Base-by-base conservation (phyloP, 108 stramenopile genomes). In the Conticribra weissflogii region DNA sequence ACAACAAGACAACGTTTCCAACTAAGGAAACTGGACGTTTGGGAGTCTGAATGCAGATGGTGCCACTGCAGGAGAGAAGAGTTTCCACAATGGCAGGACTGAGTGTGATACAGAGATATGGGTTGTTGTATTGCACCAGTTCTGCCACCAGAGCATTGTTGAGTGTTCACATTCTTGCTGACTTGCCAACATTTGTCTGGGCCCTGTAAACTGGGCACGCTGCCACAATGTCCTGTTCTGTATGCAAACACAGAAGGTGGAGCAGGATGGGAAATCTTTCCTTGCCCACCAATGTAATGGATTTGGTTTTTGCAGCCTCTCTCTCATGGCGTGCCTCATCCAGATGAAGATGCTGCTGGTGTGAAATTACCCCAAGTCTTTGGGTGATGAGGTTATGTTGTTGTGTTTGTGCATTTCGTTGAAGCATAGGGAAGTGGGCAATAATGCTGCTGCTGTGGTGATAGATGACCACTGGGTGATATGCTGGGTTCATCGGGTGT, bases 281-380 rank as follows among this genome's bases (percentile, higher is more conserved):
- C 0, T 23, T 21, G 23, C 67, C 67, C 36, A 68, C 18, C 67
- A 53, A 34, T 17, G 18, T 31, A 25, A 60, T 60, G 49, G 49
- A 25, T 3, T 32, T 7, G 17, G 57, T 51, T 27, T 59, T 49
- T 12, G 31, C 50, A n/a, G 19, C 30, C 2, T n/a, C n/a, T n/a
- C n/a, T n/a, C n/a, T n/a, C n/a, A n/a, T n/a, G n/a, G 47, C 2
- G 24, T 34, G 19, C 68, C 25, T 60, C 31, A 15, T 70, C 50
- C 1, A 31, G 24, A 18, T 41, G 54, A 23, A 31, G 45, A 19
- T 70, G 68, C 22, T 70, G 68, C 41, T 70, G 68, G 28, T 15
- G 14, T n/a, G 58, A 47, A 15, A 69, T 3, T 3, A 32, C 23
- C 1, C 41, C 55, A 21, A 56, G 32, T 32, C 41, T 50, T 2